These are phyloP conservation scores for Mycotypha africana DNA, from an alignment of 371 early-diverging fungal species.

Conservation along the genomic window DNA sequence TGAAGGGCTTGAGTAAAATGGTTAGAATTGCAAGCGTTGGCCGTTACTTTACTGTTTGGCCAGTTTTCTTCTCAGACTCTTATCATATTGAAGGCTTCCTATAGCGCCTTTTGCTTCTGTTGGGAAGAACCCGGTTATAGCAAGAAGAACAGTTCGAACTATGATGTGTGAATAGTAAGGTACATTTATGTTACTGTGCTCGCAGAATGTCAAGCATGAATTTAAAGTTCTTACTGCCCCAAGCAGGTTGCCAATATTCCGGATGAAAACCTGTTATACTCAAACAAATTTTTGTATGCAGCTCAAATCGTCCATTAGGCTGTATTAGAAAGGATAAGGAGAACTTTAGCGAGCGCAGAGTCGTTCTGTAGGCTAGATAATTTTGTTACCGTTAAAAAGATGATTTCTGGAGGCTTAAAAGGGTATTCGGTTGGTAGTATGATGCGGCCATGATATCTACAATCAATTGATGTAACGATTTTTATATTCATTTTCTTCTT, in stretches of 20 bases:
- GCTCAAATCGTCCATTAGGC: conserved; percentile 89
- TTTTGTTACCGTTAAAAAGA: conserved; percentile 73
- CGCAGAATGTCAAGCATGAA: too few relatives aligned
- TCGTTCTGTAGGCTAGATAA: neutral
- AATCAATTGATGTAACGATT: too few relatives aligned
- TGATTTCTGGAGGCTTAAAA: conserved; percentile 88
- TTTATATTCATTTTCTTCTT: too few relatives aligned
- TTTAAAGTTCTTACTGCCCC: conserved; percentile 60
- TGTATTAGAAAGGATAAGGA: conserved; percentile 10
- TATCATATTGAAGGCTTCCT: conserved; percentile 75
- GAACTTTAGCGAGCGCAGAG: too few relatives aligned
- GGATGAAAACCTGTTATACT: conserved; percentile 92
- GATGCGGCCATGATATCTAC: conserved; percentile 72
- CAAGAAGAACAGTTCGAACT: conserved; percentile 84
- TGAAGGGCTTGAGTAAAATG: neutral
- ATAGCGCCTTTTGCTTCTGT: conserved; percentile 77
- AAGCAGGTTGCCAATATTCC: conserved; percentile 93
- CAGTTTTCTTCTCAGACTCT: conserved; percentile 56
- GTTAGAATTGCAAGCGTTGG: neutral
- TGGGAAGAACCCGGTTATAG: conserved; percentile 74
- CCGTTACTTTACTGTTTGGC: conserved; percentile 53
- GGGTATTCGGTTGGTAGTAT: conserved; percentile 88
- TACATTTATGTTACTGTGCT: too few relatives aligned
- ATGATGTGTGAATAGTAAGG: too few relatives aligned
- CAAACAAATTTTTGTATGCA: conserved; percentile 88